phyloP scores from a whole-genome alignment of 1,284 basidiomycete genomes.

The Microbotryum intermedium region DNA sequence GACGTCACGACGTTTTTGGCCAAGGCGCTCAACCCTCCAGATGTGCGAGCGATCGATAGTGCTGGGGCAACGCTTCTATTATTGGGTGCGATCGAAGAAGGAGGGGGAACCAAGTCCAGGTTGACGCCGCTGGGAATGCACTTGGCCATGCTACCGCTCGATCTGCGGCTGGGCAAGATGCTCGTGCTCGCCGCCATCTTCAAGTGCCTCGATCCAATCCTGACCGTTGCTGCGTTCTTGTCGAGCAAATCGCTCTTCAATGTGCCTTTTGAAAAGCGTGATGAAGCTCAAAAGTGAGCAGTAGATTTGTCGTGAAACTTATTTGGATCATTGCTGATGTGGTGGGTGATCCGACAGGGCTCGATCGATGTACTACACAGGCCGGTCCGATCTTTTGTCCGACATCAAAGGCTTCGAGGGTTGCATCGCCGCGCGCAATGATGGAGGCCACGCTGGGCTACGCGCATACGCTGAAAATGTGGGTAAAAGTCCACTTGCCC shows the following conservation, averaged over 20 bases:
- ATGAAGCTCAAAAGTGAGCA: constrained; percentile 64
- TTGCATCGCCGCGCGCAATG: constrained; percentile 51
- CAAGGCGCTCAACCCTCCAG: constrained; percentile 76
- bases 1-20: constrained; percentile 64
- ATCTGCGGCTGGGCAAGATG: constrained; percentile 89
- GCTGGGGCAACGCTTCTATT: constrained; percentile 68
- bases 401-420: constrained; percentile 69
- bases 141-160: constrained; percentile 73
- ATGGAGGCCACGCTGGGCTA: constrained; percentile 48
- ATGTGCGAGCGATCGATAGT: constrained; percentile 63
- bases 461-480: constrained; percentile 66
- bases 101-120: constrained; percentile 41
- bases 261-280: constrained; percentile 69
- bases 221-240: constrained; percentile 73
- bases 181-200: constrained; percentile 74
- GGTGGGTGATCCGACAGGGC: constrained; percentile 46
- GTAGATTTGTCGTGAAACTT: constrained; percentile 20
- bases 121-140: constrained; percentile 77
- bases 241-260: constrained; percentile 81
- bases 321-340: neutral
- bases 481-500: constrained; percentile 25
- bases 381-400: constrained; percentile 78
- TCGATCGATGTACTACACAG: constrained; percentile 56
- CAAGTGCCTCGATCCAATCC: constrained; percentile 59
- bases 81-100: constrained; percentile 63